Evolutionary conservation across 257 asterid species (phyloP).

Genomic region (Penstemon eatonii): DNA sequence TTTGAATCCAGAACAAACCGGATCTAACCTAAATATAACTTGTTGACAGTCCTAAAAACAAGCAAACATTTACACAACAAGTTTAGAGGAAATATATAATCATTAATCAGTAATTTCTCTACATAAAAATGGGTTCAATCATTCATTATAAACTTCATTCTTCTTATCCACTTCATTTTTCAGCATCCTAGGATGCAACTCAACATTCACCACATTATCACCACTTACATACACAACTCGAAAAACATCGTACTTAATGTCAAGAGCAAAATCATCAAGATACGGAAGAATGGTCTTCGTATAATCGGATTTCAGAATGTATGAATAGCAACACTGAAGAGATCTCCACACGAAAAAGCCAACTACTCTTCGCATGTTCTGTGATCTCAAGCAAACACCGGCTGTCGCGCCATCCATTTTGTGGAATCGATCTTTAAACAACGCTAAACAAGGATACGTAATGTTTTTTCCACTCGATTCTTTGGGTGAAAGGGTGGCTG

Average conservation of each 20-base stretch:
- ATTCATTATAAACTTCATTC: background rate
- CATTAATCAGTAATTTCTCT: no score
- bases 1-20: no score
- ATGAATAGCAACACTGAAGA: constrained; percentile 52
- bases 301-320: constrained; percentile 44
- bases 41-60: no score
- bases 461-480: background rate
- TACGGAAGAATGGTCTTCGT: constrained; percentile 43
- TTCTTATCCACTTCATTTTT: constrained; percentile 24
- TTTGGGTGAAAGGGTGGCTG: constrained; percentile 35
- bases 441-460: constrained; percentile 42
- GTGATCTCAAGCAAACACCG: constrained; percentile 52
- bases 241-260: constrained; percentile 63
- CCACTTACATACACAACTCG: constrained; percentile 53
- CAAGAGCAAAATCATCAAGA: constrained; percentile 43
- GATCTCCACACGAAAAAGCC: constrained; percentile 62
- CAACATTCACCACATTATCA: constrained; percentile 22
- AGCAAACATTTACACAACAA: no score
- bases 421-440: constrained; percentile 49
- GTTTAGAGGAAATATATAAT: no score
- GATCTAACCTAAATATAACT: no score
- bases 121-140: no score
- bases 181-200: constrained; percentile 23
- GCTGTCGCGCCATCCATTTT: constrained; percentile 56
- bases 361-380: constrained; percentile 26